These are phyloP conservation scores for Coemansia sp. DNA, from an alignment of 192 early-diverging fungal species.

Conservation along the genomic window DNA sequence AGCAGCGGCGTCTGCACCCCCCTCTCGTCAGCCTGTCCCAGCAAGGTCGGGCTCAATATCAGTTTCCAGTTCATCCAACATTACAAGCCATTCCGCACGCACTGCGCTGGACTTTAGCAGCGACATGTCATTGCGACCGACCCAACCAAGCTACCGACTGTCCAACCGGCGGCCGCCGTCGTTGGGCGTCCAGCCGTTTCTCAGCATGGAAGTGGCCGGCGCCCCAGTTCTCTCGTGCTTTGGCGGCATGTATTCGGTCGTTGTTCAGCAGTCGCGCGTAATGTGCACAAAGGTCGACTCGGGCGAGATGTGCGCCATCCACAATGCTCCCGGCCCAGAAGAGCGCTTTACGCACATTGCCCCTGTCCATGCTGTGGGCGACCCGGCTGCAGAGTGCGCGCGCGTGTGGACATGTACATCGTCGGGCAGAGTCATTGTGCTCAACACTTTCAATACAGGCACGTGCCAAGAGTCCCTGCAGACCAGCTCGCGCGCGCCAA, in stretches of 20 bases:
- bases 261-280: constrained; percentile 44
- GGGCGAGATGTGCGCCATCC: constrained; percentile 49
- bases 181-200: constrained; percentile 40
- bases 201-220: constrained; percentile 27
- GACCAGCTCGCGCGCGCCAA: constrained; percentile 8
- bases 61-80: constrained; percentile 2
- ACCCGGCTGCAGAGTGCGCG: constrained; percentile 27
- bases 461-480: constrained; percentile 27
- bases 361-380: constrained; percentile 28
- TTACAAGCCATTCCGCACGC: constrained; percentile 22
- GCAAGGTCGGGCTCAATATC: constrained; percentile 7
- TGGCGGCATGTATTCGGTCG: constrained; percentile 33
- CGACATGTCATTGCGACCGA: constrained; percentile 32
- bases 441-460: constrained; percentile 22
- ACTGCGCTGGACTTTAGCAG: constrained; percentile 36
- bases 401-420: constrained; percentile 43
- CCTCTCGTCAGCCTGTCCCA: constrained; percentile 4
- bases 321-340: constrained; percentile 49
- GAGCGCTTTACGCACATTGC: constrained; percentile 49
- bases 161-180: constrained; percentile 40
- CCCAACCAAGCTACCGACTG: constrained; percentile 19
- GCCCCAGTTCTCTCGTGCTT: constrained; percentile 27
- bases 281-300: constrained; percentile 48
- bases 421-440: constrained; percentile 39
- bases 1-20: neutral